Conservation (phyloP, 495 filamentous ascomycete genomes). For the Xylaria sp. region DNA sequence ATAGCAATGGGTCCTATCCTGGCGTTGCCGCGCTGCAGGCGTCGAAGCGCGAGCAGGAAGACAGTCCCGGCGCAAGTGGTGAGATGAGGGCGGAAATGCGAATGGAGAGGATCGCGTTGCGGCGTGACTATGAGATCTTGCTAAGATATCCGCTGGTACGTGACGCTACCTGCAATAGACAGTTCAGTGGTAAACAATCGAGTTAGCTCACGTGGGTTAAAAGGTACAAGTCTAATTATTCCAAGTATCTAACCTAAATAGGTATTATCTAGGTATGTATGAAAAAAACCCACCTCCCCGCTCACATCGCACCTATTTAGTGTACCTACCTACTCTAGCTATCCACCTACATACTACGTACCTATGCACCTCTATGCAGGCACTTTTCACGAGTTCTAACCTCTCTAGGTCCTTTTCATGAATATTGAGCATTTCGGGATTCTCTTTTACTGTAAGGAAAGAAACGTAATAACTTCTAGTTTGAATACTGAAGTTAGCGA, state of each 20-base stretch:
- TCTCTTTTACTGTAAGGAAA: neutral
- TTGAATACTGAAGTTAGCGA: neutral
- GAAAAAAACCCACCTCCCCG: neutral
- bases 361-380: no score
- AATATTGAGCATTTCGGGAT: neutral
- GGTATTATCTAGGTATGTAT: neutral
- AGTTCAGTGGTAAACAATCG: neutral
- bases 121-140: neutral
- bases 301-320: no score
- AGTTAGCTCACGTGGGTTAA: neutral
- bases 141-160: neutral
- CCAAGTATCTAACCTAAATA: neutral
- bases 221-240: neutral
- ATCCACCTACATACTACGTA: no score
- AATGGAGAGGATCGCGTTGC: constrained; percentile 11
- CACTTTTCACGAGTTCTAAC: no score
- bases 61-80: neutral
- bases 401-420: no score
- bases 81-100: constrained; percentile 4
- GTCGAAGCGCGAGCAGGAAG: neutral
- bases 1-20: neutral
- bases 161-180: neutral
- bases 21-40: neutral
- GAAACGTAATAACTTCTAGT: neutral
- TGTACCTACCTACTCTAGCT: no score